Base-by-base conservation (phyloP, 768 basidiomycete species). In the Leccinum variicolor region DNA sequence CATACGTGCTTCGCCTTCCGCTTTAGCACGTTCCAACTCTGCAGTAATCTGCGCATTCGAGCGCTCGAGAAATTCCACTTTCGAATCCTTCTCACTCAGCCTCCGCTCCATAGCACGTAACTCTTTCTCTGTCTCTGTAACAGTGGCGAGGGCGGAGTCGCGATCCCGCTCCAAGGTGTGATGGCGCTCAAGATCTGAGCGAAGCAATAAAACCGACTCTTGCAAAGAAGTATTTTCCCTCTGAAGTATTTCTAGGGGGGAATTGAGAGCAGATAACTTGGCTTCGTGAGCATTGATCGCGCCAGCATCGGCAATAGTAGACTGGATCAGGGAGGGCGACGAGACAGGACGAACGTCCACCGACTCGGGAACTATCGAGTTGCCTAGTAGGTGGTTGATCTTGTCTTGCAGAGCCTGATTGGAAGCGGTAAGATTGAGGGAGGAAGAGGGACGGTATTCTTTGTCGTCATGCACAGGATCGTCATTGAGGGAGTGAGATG, bases 161-260 rank as follows among this genome's bases (percentile, higher is more conserved):
- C 75, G 77, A 58, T 84, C 84, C 43, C 69, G 67, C 58, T 78
- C 76, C 31, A 81, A 60, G 17, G 46, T 47, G 26, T 69, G 71
- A 14, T 69, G 47, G 57, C 62, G 68, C 34, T 66, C 62, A 14
- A 61, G 56, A n/a, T 69, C 62, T 3, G 57, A 58, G 26, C 62
- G 62, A 50, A 64, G 60, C 23, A 69, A 64, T 5, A 61, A 59
- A 25, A 75, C 60, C 8, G 70, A 64, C 21, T 70, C 62, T 53
- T 79, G 81, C 28, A 93, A 73, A 21, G 85, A 80, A 51, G 77
- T 76, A 57, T 87, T 90, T 68, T 93, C 90, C 55, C 82, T 83
- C 66, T 92, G 87, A 9, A 90, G 75, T 1, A 81, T 79, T 56
- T 85, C 80, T 31, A 92, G 65, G 19, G 82, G 73, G 15, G 70